Evolutionary conservation across 2,329 filamentous ascomycete genomes (phyloP).

Genomic region (Ophiocordyceps camponoti-rufipedis): DNA sequence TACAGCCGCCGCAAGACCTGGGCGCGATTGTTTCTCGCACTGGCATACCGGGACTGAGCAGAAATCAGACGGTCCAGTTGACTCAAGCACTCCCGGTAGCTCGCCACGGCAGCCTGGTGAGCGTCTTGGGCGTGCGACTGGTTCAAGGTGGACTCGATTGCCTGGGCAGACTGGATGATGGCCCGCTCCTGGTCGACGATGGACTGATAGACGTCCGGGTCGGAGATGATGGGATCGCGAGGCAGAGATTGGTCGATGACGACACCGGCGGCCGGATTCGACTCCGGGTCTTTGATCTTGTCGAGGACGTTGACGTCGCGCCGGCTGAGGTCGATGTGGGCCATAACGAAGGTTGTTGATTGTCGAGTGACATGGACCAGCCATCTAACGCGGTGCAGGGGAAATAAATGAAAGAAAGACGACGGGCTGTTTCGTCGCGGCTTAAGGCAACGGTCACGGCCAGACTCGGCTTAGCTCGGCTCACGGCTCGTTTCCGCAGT

Average conservation of each 20-base stretch:
- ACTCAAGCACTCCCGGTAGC: slow-evolving; percentile 28
- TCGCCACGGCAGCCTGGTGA: slow-evolving; percentile 18
- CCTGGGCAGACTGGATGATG: slow-evolving; percentile 35
- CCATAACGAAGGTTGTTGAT: slow-evolving; percentile 23
- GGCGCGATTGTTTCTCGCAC: slow-evolving; percentile 56
- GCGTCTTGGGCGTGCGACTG: slow-evolving; percentile 18
- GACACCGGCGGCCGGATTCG: slow-evolving; percentile 33
- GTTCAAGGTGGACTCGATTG: slow-evolving; percentile 33
- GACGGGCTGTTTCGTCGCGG: neutral
- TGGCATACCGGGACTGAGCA: slow-evolving; percentile 47
- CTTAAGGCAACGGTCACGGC: slow-evolving; percentile 10
- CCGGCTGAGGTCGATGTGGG: slow-evolving; percentile 28
- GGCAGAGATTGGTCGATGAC: slow-evolving; percentile 35
- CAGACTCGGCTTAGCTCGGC: slow-evolving; percentile 22
- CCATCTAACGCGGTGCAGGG: neutral
- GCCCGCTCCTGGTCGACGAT: slow-evolving; percentile 31
- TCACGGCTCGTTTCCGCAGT: slow-evolving; percentile 12
- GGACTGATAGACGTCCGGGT: slow-evolving; percentile 29
- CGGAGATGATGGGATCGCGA: slow-evolving; percentile 37
- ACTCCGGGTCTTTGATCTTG: slow-evolving; percentile 50
- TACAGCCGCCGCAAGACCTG: slow-evolving; percentile 46
- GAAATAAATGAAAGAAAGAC: neutral
- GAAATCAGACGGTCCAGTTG: slow-evolving; percentile 37
- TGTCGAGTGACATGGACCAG: neutral
- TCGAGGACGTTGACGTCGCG: slow-evolving; percentile 44